Evolutionary conservation across 805 yeast species (phyloP), one percentile per base, ranked within the genome.

Genomic region (Starmerella sirachaensis): DNA sequence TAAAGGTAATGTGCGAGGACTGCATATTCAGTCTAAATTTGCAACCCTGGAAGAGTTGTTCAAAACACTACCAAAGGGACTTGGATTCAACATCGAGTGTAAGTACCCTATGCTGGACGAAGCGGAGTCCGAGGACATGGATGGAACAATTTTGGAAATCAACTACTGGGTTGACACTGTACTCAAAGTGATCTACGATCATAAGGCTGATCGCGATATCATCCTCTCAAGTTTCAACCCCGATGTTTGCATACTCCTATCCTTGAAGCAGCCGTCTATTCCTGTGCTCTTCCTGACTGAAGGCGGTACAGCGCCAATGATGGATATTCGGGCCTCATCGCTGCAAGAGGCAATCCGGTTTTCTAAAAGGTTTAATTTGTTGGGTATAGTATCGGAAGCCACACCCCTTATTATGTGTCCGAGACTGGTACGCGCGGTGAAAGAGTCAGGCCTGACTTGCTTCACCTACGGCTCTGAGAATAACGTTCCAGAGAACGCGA

Each of bases 41-140:
- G 93, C 88, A 7, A 85, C 96, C 0, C 66, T 88, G 47, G 78
- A 72, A 50, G 94, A 86, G 48, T 68, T 86, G 32, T 84, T 88
- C 62, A 69, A 70, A 52, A 81, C 81, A 47, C 61, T 88, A 18
- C 96, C 97, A 1, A 65, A 68, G 40, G 71, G 69, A 41, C 93
- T 86, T 12, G 97, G 97, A 0, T 86, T 91, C 63, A 88, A 88
- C 54, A 83, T 88, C 43, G 97, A 88, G 58, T 76, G 91, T 60
- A 85, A 88, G 56, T 88, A 85, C 55, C 97, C 97, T 2, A 81
- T 88, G 91, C 67, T 84, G 35, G 93, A 84, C 56, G 97, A 88
- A 61, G 86, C 93, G 0, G 80, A 85, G 56, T 68, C 67, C 2
- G 96, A 88, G 54, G 84, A 78, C 42, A 78, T 86, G 74, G 94